Evolutionary conservation across 2,329 filamentous ascomycete genomes (phyloP).

Genomic region (Aspergillus quadricinctus): DNA sequence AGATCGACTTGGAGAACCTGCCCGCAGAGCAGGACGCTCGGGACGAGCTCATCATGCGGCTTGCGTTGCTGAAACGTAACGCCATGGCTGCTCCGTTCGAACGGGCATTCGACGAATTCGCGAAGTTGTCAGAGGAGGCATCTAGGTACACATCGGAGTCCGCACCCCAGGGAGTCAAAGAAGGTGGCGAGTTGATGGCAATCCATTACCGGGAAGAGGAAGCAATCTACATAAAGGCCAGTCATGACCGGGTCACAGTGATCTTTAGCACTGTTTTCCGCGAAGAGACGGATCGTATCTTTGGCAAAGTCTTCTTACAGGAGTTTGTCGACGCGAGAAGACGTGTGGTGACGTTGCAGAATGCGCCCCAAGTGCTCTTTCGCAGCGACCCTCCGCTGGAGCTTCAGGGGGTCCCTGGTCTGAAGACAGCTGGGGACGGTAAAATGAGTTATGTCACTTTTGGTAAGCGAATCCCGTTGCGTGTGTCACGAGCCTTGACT

Average conservation of each 20-base stretch:
- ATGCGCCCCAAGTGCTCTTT: slow-evolving; percentile 96
- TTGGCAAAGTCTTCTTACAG: slow-evolving; percentile 96
- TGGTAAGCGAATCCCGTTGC: slow-evolving; percentile 53
- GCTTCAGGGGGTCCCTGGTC: slow-evolving; percentile 78
- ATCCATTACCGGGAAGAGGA: slow-evolving; percentile 99
- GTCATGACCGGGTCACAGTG: slow-evolving; percentile 93
- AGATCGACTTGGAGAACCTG: slow-evolving; percentile 82
- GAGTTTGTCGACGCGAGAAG: slow-evolving; percentile 96
- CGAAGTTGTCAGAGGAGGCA: slow-evolving; percentile 78
- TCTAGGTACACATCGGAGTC: slow-evolving; percentile 91
- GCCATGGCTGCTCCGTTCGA: slow-evolving; percentile 99
- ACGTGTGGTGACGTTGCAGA: slow-evolving; percentile 77
- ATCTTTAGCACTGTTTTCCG: slow-evolving; percentile 98
- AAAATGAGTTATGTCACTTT: slow-evolving; percentile 98
- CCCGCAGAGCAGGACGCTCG: slow-evolving; percentile 79
- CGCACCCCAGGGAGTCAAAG: slow-evolving; percentile 81
- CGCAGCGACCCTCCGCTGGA: slow-evolving; percentile 91
- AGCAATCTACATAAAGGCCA: slow-evolving; percentile 97
- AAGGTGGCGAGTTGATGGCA: slow-evolving; percentile 88
- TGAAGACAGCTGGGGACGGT: slow-evolving; percentile 68
- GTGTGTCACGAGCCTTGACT: slow-evolving; percentile 5
- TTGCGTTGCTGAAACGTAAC: slow-evolving; percentile 93
- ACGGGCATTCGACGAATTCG: slow-evolving; percentile 90
- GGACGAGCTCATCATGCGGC: slow-evolving; percentile 79
- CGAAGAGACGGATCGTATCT: slow-evolving; percentile 95